Evolutionary conservation across 2,329 filamentous ascomycete species (phyloP).

Genomic region (Penicillium sp.): DNA sequence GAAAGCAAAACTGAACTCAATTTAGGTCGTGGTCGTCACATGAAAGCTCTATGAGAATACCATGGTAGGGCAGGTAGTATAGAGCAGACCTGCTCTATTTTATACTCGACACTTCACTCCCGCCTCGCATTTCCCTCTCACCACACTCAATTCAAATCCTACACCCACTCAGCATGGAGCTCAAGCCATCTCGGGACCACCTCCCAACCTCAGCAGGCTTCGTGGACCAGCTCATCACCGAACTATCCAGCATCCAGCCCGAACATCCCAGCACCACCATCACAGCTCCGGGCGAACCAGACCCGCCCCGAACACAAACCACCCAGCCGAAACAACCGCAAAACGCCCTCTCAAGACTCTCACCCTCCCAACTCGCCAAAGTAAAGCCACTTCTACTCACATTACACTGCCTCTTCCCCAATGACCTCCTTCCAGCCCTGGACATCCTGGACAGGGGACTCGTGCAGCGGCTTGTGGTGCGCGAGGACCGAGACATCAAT

Average conservation of each 20-base stretch:
- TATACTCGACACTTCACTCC: background rate
- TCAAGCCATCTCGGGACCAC: background rate
- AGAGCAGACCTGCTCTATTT: background rate
- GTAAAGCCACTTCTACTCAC: slow-evolving; percentile 67
- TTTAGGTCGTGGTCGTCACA: too few species aligned
- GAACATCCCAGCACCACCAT: background rate
- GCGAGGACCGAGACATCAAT: slow-evolving; percentile 3
- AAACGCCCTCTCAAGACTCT: slow-evolving; percentile 27
- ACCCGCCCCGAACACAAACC: slow-evolving; percentile 6
- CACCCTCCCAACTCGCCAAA: slow-evolving; percentile 25
- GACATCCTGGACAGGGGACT: slow-evolving; percentile 81
- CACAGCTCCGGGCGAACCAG: background rate
- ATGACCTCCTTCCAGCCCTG: slow-evolving; percentile 77
- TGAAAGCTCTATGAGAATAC: background rate
- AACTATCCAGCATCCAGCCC: slow-evolving; percentile 16
- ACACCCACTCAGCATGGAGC: slow-evolving; percentile 7
- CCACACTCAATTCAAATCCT: background rate
- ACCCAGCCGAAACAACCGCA: slow-evolving; percentile 7
- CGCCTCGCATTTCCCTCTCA: background rate
- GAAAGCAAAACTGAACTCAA: too few species aligned
- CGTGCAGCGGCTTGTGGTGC: slow-evolving; percentile 59
- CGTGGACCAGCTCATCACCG: slow-evolving; percentile 27
- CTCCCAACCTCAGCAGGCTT: slow-evolving; percentile 17
- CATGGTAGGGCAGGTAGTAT: background rate
- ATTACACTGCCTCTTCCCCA: slow-evolving; percentile 82